Percentiles rank a stretch among this genome's conserved stretches.
phyloP scores from a whole-genome alignment of 2,329 filamentous ascomycete genomes.

The Coniella vitis region DNA sequence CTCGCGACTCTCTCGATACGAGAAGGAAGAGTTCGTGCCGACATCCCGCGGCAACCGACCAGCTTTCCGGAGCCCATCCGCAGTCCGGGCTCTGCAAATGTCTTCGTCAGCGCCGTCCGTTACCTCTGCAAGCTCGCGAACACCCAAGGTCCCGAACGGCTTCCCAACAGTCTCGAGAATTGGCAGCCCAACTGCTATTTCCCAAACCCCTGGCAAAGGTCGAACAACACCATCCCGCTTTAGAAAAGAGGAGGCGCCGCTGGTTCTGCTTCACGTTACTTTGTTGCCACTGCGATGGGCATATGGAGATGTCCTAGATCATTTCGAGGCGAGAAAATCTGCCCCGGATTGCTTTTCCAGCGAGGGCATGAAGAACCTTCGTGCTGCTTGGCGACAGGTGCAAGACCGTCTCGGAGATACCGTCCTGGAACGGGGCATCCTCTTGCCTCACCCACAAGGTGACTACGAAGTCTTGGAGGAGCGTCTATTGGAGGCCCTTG shows the following conservation, averaged over 20 bases:
- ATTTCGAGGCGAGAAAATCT: slow-evolving; percentile 23
- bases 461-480: slow-evolving; percentile 78
- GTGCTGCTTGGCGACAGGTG: slow-evolving; percentile 59
- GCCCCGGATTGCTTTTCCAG: slow-evolving; percentile 26
- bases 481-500: slow-evolving; percentile 65
- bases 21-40: slow-evolving; percentile 41
- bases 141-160: slow-evolving; percentile 37
- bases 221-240: slow-evolving; percentile 50
- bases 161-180: slow-evolving; percentile 47
- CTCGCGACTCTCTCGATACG: slow-evolving; percentile 49
- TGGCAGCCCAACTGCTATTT: slow-evolving; percentile 45
- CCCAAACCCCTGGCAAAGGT: slow-evolving; percentile 49
- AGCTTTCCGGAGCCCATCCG: slow-evolving; percentile 62
- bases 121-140: slow-evolving; percentile 46
- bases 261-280: slow-evolving; percentile 73
- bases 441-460: slow-evolving; percentile 71
- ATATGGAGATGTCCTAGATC: slow-evolving; percentile 46
- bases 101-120: slow-evolving; percentile 55
- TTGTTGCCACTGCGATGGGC: slow-evolving; percentile 63
- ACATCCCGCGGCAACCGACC: slow-evolving; percentile 55
- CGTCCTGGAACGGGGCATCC: slow-evolving; percentile 64
- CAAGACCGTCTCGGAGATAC: slow-evolving; percentile 67
- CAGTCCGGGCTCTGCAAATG: slow-evolving; percentile 66
- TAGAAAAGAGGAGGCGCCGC: slow-evolving; percentile 50
- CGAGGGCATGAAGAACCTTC: slow-evolving; percentile 42